Evolutionary conservation across 495 filamentous ascomycete genomes (phyloP).

Genomic region (Lasiosphaeria hispida): DNA sequence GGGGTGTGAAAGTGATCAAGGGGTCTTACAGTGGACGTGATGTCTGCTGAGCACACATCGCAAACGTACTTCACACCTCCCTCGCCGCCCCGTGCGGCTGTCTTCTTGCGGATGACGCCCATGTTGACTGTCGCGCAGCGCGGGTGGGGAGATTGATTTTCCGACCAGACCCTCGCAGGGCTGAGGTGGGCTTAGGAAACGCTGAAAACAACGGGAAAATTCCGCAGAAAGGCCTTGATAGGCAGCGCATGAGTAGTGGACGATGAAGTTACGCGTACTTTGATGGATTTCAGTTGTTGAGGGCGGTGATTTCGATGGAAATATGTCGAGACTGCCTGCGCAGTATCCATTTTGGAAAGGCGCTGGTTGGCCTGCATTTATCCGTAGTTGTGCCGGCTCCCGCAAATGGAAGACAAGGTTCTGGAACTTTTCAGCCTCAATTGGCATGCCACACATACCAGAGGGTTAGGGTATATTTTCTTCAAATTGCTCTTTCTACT

Average conservation of each 20-base stretch:
- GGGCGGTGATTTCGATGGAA: constrained; percentile 24
- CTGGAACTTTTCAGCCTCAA: too few species aligned
- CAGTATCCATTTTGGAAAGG: too few species aligned
- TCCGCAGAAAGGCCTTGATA: constrained; percentile 7
- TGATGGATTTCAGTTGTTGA: constrained; percentile 21
- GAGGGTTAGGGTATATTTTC: too few species aligned
- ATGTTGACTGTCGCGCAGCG: constrained; percentile 45
- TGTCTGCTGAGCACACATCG: constrained; percentile 92
- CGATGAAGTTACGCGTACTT: constrained; percentile 19
- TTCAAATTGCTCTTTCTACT: too few species aligned
- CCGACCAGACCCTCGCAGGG: constrained; percentile 17
- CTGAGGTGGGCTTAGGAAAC: constrained; percentile 7
- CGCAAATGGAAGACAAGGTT: too few species aligned
- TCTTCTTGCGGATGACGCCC: constrained; percentile 97
- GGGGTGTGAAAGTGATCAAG: neutral
- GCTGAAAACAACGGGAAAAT: constrained; percentile 16
- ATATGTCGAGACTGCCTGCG: neutral
- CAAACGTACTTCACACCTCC: constrained; percentile 94
- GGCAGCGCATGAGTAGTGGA: constrained; percentile 1
- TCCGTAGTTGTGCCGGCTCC: too few species aligned
- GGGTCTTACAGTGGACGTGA: constrained; percentile 81
- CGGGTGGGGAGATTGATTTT: constrained; percentile 17
- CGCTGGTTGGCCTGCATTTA: too few species aligned
- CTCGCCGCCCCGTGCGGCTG: constrained; percentile 80
- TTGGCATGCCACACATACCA: too few species aligned